These are phyloP conservation scores for Fusarium camptoceras DNA, from an alignment of 2,329 filamentous ascomycete species.

Conservation along the genomic window DNA sequence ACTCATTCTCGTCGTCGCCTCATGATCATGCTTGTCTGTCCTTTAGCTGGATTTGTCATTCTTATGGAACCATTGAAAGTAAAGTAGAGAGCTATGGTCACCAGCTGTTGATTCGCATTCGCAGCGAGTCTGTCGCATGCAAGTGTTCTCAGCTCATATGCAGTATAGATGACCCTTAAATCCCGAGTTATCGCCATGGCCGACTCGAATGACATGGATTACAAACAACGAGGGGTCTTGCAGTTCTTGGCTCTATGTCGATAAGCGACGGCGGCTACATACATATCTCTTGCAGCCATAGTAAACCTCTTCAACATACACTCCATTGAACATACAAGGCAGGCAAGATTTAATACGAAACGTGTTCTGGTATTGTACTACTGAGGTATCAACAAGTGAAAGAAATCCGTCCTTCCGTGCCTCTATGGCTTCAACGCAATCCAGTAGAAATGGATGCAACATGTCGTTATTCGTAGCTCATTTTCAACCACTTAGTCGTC, in stretches of 20 bases:
- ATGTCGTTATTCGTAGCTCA: slow-evolving; percentile 40
- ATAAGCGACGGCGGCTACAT: slow-evolving; percentile 39
- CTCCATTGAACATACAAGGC: neutral
- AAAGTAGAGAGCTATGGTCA: neutral
- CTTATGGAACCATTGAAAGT: neutral
- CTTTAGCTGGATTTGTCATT: neutral
- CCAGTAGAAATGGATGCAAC: slow-evolving; percentile 34
- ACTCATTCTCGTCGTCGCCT: slow-evolving; percentile 20
- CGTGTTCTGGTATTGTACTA: slow-evolving; percentile 29
- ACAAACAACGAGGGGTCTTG: slow-evolving; percentile 14
- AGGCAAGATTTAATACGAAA: slow-evolving; percentile 4
- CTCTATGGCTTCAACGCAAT: slow-evolving; percentile 26
- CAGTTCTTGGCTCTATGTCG: slow-evolving; percentile 42
- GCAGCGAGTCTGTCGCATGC: neutral
- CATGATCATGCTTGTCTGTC: neutral
- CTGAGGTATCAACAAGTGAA: slow-evolving; percentile 37
- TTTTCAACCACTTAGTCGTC: slow-evolving; percentile 37
- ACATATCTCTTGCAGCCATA: neutral
- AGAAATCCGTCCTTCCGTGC: slow-evolving; percentile 25
- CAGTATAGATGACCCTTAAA: neutral
- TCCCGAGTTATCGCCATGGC: neutral
- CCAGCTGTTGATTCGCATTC: no score
- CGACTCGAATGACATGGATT: neutral
- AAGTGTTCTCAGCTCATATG: neutral
- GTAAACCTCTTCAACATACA: neutral